These are phyloP conservation scores for Synchytrium microbalum DNA, from an alignment of 371 early-diverging fungal species.

Conservation along the genomic window DNA sequence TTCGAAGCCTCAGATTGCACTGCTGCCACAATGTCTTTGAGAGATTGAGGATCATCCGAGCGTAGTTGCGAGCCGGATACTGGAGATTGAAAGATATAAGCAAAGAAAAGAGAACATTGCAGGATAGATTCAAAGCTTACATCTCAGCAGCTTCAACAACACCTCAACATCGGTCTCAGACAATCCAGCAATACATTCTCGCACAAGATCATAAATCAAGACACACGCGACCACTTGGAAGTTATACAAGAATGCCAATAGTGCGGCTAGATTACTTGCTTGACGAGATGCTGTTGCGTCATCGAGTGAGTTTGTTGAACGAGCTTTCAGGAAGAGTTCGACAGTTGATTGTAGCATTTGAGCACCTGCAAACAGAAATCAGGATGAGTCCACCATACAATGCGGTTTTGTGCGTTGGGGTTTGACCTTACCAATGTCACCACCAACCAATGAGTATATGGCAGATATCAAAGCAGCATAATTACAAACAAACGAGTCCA, in stretches of 20 bases:
- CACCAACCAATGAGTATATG: conserved; percentile 56
- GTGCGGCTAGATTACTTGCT: conserved; percentile 68
- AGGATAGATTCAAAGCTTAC: conserved; percentile 30
- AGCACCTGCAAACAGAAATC: conserved; percentile 53
- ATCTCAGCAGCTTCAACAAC: conserved; percentile 69
- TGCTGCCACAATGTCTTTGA: conserved; percentile 76
- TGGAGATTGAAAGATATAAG: no score
- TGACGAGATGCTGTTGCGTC: conserved; percentile 44
- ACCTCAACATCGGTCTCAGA: conserved; percentile 82
- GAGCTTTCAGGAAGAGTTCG: conserved; percentile 62
- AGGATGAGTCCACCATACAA: background rate
- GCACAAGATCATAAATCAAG: conserved; percentile 79
- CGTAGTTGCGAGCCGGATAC: conserved; percentile 82
- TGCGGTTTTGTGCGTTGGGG: background rate
- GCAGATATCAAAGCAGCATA: conserved; percentile 80
- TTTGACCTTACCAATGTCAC: conserved; percentile 33
- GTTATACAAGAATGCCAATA: conserved; percentile 82
- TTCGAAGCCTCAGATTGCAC: conserved; percentile 55
- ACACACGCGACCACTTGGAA: conserved; percentile 72
- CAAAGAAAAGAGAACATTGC: background rate
- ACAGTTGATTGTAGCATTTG: conserved; percentile 76
- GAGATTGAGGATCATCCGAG: conserved; percentile 79
- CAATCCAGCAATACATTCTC: conserved; percentile 54
- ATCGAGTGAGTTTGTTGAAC: conserved; percentile 22
- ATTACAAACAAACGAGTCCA: conserved; percentile 81